phyloP scores from a whole-genome alignment of 2,329 filamentous ascomycete species.

The Davidsoniella australis region DNA sequence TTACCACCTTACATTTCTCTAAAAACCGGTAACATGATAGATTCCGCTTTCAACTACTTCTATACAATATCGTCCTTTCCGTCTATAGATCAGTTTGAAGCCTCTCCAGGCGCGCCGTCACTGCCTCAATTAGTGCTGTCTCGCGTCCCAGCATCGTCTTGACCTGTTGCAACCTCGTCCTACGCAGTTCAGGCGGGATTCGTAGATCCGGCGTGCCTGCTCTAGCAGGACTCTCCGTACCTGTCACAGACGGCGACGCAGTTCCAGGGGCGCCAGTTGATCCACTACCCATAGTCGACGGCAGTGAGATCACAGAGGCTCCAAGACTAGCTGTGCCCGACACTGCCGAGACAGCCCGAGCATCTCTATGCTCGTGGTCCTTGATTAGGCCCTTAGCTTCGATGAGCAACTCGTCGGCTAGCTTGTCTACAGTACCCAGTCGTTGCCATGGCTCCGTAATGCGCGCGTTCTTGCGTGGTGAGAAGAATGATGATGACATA shows the following conservation, averaged over 20 bases:
- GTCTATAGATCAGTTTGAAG: constrained; percentile 23
- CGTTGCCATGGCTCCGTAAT: constrained; percentile 37
- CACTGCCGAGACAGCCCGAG: constrained; percentile 4
- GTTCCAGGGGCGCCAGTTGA: not conserved
- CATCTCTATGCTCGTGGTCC: constrained; percentile 10
- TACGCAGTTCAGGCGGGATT: constrained; percentile 43
- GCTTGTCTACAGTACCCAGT: constrained; percentile 36
- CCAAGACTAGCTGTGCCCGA: constrained; percentile 5
- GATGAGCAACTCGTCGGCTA: constrained; percentile 35
- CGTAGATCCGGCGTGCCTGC: constrained; percentile 25
- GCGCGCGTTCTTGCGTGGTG: constrained; percentile 20
- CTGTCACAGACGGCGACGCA: not conserved
- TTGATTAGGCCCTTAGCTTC: constrained; percentile 30
- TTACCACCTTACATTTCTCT: not conserved
- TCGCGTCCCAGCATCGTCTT: constrained; percentile 47
- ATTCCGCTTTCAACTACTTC: too few relatives aligned
- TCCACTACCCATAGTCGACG: constrained; percentile 15
- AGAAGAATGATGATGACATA: constrained; percentile 6
- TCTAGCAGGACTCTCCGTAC: constrained; percentile 14
- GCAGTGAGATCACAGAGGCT: constrained; percentile 14
- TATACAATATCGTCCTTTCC: not conserved
- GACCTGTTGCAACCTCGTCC: constrained; percentile 46
- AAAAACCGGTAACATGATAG: not conserved
- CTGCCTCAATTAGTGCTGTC: constrained; percentile 49
- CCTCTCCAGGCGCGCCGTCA: constrained; percentile 43